These are phyloP conservation scores for Setaria viridis DNA, from an alignment of 202 grass and related monocot species.

Conservation along the genomic window DNA sequence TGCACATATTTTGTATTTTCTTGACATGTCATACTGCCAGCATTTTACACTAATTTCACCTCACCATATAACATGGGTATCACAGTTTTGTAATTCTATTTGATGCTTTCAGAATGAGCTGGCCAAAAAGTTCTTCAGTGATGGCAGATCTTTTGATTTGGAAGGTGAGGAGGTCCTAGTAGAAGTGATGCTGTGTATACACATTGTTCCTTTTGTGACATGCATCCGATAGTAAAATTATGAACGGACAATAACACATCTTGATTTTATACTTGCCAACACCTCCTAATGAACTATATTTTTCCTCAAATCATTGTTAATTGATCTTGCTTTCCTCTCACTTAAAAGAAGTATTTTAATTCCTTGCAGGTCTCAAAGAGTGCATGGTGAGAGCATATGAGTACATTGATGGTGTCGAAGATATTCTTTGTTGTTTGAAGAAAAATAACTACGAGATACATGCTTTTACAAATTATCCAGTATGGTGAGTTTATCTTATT, in stretches of 20 bases:
- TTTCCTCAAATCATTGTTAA: conserved; percentile 13
- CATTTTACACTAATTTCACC: neutral
- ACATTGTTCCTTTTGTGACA: neutral
- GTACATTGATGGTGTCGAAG: conserved; percentile 87
- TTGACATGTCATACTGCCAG: neutral
- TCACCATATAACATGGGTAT: conserved; percentile 10
- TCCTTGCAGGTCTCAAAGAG: conserved; percentile 80
- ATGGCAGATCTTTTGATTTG: conserved; percentile 90
- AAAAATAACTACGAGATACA: conserved; percentile 91
- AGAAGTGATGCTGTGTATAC: neutral
- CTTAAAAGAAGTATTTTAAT: conserved; percentile 27
- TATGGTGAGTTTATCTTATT: conserved; percentile 70
- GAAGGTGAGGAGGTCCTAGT: conserved; percentile 65
- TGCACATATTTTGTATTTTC: conserved; percentile 7
- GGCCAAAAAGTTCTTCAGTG: conserved; percentile 88
- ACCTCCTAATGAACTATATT: neutral
- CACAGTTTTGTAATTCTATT: conserved; percentile 24
- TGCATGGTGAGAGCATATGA: conserved; percentile 91
- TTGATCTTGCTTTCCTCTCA: conserved; percentile 13
- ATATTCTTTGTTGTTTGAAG: conserved; percentile 78
- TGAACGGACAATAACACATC: neutral
- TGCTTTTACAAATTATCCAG: conserved; percentile 98
- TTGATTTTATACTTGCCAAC: conserved; percentile 20
- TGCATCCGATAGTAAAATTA: conserved; percentile 18
- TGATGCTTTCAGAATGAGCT: conserved; percentile 68